phyloP scores from a whole-genome alignment of 164 flowering plant genomes.

The Nymphaea thermarum region DNA sequence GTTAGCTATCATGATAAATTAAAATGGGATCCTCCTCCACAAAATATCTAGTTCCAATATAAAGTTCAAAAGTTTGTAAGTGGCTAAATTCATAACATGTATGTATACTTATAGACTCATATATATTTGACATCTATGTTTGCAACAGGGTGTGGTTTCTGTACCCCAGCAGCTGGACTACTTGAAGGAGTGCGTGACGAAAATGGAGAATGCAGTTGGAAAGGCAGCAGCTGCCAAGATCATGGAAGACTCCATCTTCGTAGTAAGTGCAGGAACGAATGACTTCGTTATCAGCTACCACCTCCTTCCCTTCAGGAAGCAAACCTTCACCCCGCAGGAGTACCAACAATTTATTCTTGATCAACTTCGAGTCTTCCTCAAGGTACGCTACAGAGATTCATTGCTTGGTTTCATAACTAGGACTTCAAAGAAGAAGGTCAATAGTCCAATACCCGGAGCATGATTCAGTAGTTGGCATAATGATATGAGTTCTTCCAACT shows the following conservation, averaged over 20 bases:
- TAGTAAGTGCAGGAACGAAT: constrained; percentile 57
- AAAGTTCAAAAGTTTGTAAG: too few species aligned
- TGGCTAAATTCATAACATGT: too few species aligned
- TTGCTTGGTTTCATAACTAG: background rate
- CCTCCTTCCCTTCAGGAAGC: constrained; percentile 9
- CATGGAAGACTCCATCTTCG: constrained; percentile 19
- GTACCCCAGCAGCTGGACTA: background rate
- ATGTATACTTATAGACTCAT: too few species aligned
- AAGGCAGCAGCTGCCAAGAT: constrained; percentile 21
- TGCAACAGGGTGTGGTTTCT: background rate
- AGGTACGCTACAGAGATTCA: background rate
- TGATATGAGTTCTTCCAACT: too few species aligned
- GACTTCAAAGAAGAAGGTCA: too few species aligned
- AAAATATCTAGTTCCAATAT: too few species aligned
- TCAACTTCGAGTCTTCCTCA: background rate
- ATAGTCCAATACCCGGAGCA: too few species aligned
- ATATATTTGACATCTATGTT: background rate
- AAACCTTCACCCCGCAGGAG: background rate
- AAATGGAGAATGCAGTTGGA: constrained; percentile 20
- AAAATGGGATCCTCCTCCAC: too few species aligned
- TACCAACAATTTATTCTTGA: background rate
- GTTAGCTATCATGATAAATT: too few species aligned
- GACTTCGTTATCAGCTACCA: constrained; percentile 53
- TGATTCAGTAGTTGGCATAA: too few species aligned
- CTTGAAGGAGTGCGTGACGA: background rate